Percentiles rank a stretch among this genome's conserved stretches.
These are phyloP conservation scores for Datisca glomerata DNA, from an alignment of 306 rosid species.

Conservation along the genomic window DNA sequence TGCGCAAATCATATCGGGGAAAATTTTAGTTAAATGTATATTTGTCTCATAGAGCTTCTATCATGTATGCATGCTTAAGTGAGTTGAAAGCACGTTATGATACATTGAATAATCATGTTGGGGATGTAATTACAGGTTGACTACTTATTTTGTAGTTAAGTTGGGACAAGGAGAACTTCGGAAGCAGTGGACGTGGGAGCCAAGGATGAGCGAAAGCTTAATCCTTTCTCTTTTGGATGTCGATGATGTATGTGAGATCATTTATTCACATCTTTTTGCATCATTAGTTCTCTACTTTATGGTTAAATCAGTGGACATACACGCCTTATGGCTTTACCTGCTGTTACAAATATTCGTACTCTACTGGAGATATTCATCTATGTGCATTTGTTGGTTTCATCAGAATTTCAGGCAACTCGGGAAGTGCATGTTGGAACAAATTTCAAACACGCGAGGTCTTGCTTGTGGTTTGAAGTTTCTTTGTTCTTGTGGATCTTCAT, in stretches of 20 bases:
- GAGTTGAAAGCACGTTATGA: not conserved
- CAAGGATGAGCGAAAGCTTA: slow-evolving; percentile 84
- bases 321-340: not conserved
- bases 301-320: not conserved
- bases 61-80: slow-evolving; percentile 6
- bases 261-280: slow-evolving; percentile 3
- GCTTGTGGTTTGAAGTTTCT: slow-evolving; percentile 78
- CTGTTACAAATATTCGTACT: not conserved
- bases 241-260: slow-evolving; percentile 58
- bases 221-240: slow-evolving; percentile 85
- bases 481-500: slow-evolving; percentile 45
- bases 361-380: slow-evolving; percentile 2
- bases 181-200: slow-evolving; percentile 92
- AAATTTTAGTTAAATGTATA: not conserved
- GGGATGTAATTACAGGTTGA: slow-evolving; percentile 58
- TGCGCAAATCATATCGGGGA: not conserved
- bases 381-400: slow-evolving; percentile 4
- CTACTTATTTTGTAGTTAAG: slow-evolving; percentile 63
- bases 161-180: slow-evolving; percentile 56
- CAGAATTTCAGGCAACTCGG: slow-evolving; percentile 87
- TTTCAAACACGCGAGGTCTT: slow-evolving; percentile 76
- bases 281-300: slow-evolving; percentile 5
- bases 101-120: slow-evolving; percentile 23
- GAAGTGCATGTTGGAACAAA: slow-evolving; percentile 74
- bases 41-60: slow-evolving; percentile 2